Evolutionary conservation across 1,284 basidiomycete species (phyloP).

Genomic region (Xerocomus minutiporus): DNA sequence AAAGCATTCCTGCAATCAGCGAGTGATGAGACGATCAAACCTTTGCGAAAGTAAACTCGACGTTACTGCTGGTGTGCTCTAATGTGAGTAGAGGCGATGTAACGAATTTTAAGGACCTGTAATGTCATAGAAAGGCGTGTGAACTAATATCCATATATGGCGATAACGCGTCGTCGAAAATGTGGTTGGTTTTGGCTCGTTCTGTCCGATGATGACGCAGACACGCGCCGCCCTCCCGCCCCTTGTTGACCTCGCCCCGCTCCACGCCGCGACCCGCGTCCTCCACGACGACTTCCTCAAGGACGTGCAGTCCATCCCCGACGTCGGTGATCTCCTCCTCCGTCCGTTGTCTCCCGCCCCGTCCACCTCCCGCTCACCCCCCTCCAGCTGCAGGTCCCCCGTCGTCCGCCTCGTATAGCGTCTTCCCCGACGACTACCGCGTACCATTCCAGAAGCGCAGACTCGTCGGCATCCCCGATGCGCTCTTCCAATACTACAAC

Average conservation of each 20-base stretch:
- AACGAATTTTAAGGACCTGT: too few species aligned
- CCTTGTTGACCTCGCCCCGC: constrained; percentile 54
- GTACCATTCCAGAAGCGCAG: constrained; percentile 78
- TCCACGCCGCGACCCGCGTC: constrained; percentile 62
- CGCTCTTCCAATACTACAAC: constrained; percentile 77
- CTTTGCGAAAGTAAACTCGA: too few species aligned
- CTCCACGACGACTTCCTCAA: constrained; percentile 64
- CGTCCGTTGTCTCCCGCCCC: constrained; percentile 38
- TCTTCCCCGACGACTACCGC: constrained; percentile 73
- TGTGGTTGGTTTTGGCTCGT: neutral
- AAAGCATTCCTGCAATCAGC: too few species aligned
- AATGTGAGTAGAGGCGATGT: too few species aligned
- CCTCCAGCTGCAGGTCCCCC: constrained; percentile 52
- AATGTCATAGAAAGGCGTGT: too few species aligned
- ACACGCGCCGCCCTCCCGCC: constrained; percentile 32
- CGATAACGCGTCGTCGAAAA: neutral
- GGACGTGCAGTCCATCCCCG: constrained; percentile 68
- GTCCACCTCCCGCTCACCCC: constrained; percentile 6
- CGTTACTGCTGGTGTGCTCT: too few species aligned
- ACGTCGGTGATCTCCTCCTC: constrained; percentile 63
- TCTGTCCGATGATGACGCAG: constrained; percentile 12
- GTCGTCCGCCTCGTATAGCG: constrained; percentile 70
- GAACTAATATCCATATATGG: constrained; percentile 5
- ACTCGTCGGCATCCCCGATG: constrained; percentile 77
- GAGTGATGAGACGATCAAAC: too few species aligned